Conservation (phyloP, 2,329 filamentous ascomycete genomes). For the Aureobasidium vineae region DNA sequence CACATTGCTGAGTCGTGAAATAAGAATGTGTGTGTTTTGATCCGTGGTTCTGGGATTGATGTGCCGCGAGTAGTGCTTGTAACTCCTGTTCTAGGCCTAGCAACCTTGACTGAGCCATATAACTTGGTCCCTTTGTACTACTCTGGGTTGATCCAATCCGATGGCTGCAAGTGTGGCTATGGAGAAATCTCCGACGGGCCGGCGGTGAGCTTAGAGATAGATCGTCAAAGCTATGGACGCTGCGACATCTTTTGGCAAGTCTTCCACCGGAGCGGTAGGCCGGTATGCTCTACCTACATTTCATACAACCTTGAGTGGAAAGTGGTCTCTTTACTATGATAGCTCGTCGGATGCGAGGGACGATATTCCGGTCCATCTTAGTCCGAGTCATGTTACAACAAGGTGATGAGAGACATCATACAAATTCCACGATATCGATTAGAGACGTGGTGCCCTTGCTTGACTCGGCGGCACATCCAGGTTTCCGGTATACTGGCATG, state of each 20-base stretch:
- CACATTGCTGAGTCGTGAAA: conserved; percentile 12
- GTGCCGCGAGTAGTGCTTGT: background rate
- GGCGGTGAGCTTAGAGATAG: too few relatives aligned
- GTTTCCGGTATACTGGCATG: background rate
- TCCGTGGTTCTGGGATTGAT: conserved; percentile 11
- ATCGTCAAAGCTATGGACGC: too few relatives aligned
- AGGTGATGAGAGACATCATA: background rate
- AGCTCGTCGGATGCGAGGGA: background rate
- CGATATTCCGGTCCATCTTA: background rate
- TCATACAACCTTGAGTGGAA: background rate
- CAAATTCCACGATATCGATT: background rate
- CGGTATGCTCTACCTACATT: background rate
- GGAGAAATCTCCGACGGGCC: too few relatives aligned
- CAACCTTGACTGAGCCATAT: background rate
- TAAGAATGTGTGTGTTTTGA: conserved; percentile 15
- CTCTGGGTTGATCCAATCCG: too few relatives aligned
- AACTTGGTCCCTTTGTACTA: background rate
- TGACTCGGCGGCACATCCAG: conserved; percentile 2
- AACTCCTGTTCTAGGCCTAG: background rate
- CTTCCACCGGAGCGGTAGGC: background rate
- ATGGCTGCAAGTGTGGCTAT: too few relatives aligned
- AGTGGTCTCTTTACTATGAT: background rate
- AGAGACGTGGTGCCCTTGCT: background rate
- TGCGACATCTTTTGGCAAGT: background rate
- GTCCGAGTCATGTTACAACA: background rate